A percentile compares a stretch with the other conserved stretches of the same genome.
Conservation (phyloP, 176 grass and related monocot species). For the Pontederia crassipes region DNA sequence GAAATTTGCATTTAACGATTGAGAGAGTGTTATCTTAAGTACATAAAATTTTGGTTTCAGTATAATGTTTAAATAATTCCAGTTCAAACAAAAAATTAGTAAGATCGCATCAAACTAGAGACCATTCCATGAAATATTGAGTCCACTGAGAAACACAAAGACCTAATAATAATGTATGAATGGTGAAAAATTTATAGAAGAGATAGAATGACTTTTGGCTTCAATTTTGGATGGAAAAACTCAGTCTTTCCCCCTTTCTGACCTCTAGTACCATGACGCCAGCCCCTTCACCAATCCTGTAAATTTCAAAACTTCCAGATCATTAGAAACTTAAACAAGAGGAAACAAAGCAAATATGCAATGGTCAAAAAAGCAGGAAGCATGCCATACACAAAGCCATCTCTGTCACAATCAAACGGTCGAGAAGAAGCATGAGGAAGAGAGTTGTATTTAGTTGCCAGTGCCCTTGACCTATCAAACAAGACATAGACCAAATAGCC, state of each 20-base stretch:
- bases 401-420: slow-evolving; percentile 89
- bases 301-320: slow-evolving; percentile 23
- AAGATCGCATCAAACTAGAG: too few species aligned
- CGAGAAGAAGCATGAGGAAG: slow-evolving; percentile 56
- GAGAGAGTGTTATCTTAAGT: slow-evolving; percentile 12
- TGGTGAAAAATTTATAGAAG: neutral
- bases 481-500: slow-evolving; percentile 1
- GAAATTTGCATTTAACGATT: neutral
- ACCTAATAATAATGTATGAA: too few species aligned
- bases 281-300: slow-evolving; percentile 92
- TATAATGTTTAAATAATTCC: neutral
- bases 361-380: neutral
- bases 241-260: slow-evolving; percentile 21
- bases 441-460: slow-evolving; percentile 66
- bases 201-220: neutral
- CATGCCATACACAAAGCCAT: slow-evolving; percentile 86
- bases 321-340: slow-evolving; percentile 1
- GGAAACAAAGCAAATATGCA: neutral
- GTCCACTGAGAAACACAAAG: too few species aligned
- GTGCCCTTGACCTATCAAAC: slow-evolving; percentile 62
- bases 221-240: neutral
- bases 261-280: slow-evolving; percentile 96
- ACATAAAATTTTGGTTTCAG: neutral
- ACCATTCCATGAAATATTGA: too few species aligned
- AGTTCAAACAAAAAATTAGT: neutral